Evolutionary conservation across 306 rosid species (phyloP).

Genomic region (Trifolium pratense): DNA sequence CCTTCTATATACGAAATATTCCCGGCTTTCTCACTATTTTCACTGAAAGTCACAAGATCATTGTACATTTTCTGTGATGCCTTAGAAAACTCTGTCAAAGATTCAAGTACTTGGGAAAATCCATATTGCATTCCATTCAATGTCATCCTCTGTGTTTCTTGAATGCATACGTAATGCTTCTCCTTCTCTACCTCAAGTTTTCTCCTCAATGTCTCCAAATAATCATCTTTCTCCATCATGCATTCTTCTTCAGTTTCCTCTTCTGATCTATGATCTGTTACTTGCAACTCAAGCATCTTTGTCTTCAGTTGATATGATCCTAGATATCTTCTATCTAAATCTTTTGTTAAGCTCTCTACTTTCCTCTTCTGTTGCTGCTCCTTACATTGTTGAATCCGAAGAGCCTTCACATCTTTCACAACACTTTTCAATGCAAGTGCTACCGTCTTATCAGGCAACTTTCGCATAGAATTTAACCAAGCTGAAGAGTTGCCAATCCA

Average conservation of each 20-base stretch:
- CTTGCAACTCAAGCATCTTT: conserved; percentile 64
- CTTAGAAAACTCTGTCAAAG: conserved; percentile 72
- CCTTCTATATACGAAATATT: conserved; percentile 57
- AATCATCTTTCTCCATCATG: conserved; percentile 66
- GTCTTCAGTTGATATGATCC: conserved; percentile 60
- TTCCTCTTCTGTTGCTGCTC: conserved; percentile 89
- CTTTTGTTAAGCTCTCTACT: conserved; percentile 71
- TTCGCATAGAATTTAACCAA: conserved; percentile 76
- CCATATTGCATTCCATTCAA: conserved; percentile 79
- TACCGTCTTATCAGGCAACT: conserved; percentile 71
- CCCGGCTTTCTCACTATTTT: conserved; percentile 57
- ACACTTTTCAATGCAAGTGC: conserved; percentile 64
- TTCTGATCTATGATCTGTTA: conserved; percentile 52
- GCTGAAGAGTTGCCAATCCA: conserved; percentile 75
- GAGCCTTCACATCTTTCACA: conserved; percentile 68
- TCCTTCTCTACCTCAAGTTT: conserved; percentile 78
- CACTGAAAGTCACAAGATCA: conserved; percentile 63
- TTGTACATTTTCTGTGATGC: conserved; percentile 79
- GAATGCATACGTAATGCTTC: conserved; percentile 71
- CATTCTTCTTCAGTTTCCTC: conserved; percentile 49
- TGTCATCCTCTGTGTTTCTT: conserved; percentile 77
- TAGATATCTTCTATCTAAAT: conserved; percentile 57
- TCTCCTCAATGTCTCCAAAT: conserved; percentile 61
- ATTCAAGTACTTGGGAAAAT: conserved; percentile 76
- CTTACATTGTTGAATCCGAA: conserved; percentile 74